Evolutionary conservation across 441 rosid species (phyloP).

Genomic region (Viola pubescens): DNA sequence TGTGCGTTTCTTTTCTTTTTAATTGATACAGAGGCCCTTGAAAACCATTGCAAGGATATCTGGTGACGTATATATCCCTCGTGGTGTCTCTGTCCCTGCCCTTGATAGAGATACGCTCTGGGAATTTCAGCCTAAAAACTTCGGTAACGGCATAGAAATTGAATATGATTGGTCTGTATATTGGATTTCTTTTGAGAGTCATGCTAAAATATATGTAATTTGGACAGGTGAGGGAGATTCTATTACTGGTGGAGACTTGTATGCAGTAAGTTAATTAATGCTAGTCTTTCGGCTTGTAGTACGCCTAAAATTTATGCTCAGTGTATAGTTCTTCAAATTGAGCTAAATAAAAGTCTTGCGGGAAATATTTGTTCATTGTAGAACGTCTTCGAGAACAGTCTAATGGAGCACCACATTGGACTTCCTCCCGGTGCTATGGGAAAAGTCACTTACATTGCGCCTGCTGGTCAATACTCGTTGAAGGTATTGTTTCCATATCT

Average conservation of each 20-base stretch:
- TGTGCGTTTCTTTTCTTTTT: conserved; percentile 8
- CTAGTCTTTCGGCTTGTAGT: conserved; percentile 12
- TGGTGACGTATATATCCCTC: conserved; percentile 97
- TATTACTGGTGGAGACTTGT: conserved; percentile 95
- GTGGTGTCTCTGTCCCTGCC: conserved; percentile 97
- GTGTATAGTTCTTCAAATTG: not conserved
- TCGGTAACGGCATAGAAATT: conserved; percentile 39
- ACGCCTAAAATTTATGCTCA: not conserved
- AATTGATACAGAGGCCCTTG: conserved; percentile 70
- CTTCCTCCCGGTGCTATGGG: conserved; percentile 99
- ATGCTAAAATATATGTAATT: conserved; percentile 8
- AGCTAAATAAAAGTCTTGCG: conserved; percentile 7
- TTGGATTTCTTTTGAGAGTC: conserved; percentile 7
- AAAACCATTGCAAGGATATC: conserved; percentile 90
- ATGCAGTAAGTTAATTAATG: conserved; percentile 65
- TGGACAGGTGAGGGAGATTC: conserved; percentile 86
- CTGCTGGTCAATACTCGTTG: conserved; percentile 96
- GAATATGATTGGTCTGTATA: not conserved
- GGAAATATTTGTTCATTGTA: conserved; percentile 31
- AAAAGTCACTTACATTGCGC: conserved; percentile 80
- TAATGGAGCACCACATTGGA: conserved; percentile 83
- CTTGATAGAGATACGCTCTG: conserved; percentile 89
- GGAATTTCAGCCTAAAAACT: conserved; percentile 92
- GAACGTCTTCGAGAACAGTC: conserved; percentile 92
- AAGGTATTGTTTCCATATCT: conserved; percentile 42